A percentile compares a stretch with the other conserved stretches of the same genome.
Conservation (phyloP, 768 basidiomycete species). For the Collybia sordida region DNA sequence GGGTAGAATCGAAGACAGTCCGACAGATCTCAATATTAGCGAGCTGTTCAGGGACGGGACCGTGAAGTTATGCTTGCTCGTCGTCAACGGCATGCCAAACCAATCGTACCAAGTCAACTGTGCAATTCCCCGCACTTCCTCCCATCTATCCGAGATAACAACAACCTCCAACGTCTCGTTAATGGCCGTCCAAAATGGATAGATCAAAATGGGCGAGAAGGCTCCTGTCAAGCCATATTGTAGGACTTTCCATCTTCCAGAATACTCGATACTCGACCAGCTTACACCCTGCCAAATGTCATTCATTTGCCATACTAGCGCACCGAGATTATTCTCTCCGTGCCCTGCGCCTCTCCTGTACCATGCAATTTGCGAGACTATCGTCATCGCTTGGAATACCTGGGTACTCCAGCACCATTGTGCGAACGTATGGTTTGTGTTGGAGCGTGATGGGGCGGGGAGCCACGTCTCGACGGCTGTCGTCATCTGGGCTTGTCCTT, state of each 20-base stretch:
- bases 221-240: conserved; percentile 47
- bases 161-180: conserved; percentile 47
- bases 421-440: conserved; percentile 57
- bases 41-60: conserved; percentile 53
- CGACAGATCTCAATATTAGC: conserved; percentile 36
- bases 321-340: conserved; percentile 58
- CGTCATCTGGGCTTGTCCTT: conserved; percentile 55
- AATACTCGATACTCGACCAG: conserved; percentile 57
- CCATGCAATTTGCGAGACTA: conserved; percentile 58
- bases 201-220: conserved; percentile 48
- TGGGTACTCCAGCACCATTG: conserved; percentile 68
- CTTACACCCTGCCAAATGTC: conserved; percentile 62
- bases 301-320: conserved; percentile 59
- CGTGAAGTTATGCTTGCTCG: conserved; percentile 36
- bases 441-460: conserved; percentile 45
- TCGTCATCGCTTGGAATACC: conserved; percentile 58
- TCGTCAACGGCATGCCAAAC: conserved; percentile 39
- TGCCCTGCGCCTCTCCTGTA: conserved; percentile 60
- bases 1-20: conserved; percentile 46
- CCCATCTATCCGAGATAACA: conserved; percentile 53
- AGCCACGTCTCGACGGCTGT: conserved; percentile 53
- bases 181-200: conserved; percentile 55
- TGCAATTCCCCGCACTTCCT: conserved; percentile 41
- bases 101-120: conserved; percentile 62
- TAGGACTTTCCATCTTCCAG: conserved; percentile 59